Percentiles rank a stretch among this genome's conserved stretches.
Conservation (phyloP, 345 rosid genomes). For the Rhizophora mangle region DNA sequence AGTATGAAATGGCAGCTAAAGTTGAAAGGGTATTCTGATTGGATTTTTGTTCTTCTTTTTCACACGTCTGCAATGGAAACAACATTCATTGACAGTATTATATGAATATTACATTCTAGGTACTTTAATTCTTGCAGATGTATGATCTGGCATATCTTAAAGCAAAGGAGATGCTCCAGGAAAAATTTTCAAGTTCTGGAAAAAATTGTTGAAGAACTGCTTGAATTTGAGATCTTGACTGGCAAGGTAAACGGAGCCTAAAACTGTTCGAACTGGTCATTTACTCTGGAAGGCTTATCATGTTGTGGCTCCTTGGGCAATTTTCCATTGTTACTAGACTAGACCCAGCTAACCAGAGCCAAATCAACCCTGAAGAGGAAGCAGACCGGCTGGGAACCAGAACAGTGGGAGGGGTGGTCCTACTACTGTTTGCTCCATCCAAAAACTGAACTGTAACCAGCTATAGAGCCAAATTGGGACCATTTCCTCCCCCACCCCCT, state of each 20-base stretch:
- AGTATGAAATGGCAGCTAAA: slow-evolving; percentile 81
- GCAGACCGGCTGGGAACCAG: no score
- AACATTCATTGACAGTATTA: slow-evolving; percentile 5
- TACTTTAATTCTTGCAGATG: slow-evolving; percentile 43
- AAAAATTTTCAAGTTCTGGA: slow-evolving; percentile 70
- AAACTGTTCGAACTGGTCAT: slow-evolving; percentile 11
- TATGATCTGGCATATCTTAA: slow-evolving; percentile 72
- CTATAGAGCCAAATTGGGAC: no score
- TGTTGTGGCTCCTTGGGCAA: slow-evolving; percentile 8
- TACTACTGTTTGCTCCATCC: no score
- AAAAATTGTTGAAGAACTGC: slow-evolving; percentile 83
- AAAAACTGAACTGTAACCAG: no score
- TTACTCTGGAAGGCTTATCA: slow-evolving; percentile 13
- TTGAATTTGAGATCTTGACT: slow-evolving; percentile 78
- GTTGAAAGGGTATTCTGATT: slow-evolving; percentile 68
- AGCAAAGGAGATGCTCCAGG: slow-evolving; percentile 72
- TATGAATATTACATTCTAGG: slow-evolving; percentile 11
- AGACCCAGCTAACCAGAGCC: no score
- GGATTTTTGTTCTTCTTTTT: slow-evolving; percentile 4
- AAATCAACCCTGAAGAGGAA: no score
- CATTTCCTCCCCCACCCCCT: no score
- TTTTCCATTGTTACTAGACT: not conserved
- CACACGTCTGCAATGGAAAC: not conserved
- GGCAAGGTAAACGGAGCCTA: slow-evolving; percentile 58
- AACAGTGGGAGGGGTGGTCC: no score